phyloP scores from a whole-genome alignment of 768 basidiomycete species.

The Rubroboletus pulcherrimus region DNA sequence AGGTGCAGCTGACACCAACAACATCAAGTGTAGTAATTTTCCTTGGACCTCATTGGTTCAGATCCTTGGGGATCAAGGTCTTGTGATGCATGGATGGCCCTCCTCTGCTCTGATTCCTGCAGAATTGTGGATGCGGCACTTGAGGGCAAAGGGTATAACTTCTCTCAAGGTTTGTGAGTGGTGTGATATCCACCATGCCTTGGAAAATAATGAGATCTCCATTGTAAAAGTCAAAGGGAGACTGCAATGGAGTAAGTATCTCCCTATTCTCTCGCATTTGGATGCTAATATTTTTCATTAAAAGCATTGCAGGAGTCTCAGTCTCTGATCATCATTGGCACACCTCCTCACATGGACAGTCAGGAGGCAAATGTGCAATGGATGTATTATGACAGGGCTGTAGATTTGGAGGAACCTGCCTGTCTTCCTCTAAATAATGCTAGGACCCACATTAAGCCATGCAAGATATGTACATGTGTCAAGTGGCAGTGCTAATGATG shows the following conservation, averaged over 20 bases:
- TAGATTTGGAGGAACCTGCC: neutral
- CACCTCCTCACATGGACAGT: neutral
- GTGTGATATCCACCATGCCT: neutral
- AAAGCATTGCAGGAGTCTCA: neutral
- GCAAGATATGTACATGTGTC: neutral
- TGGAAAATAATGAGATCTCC: neutral
- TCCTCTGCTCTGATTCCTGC: neutral
- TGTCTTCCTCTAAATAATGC: neutral
- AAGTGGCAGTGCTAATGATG: neutral
- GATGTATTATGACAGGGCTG: neutral
- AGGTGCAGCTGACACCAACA: neutral
- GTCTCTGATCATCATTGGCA: neutral
- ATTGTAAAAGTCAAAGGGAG: neutral
- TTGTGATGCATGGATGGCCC: conserved; percentile 2
- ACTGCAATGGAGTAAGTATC: neutral
- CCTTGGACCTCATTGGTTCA: neutral
- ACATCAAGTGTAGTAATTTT: neutral
- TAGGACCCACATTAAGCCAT: neutral
- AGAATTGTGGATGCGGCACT: neutral
- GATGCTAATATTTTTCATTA: neutral
- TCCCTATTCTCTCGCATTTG: neutral
- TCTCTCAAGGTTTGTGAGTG: neutral
- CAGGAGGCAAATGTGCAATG: neutral
- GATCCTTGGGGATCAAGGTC: neutral
- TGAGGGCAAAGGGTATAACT: conserved; percentile 2